These are phyloP conservation scores for Trichaptum fuscoviolaceum DNA, from an alignment of 768 basidiomycete genomes.

Conservation along the genomic window DNA sequence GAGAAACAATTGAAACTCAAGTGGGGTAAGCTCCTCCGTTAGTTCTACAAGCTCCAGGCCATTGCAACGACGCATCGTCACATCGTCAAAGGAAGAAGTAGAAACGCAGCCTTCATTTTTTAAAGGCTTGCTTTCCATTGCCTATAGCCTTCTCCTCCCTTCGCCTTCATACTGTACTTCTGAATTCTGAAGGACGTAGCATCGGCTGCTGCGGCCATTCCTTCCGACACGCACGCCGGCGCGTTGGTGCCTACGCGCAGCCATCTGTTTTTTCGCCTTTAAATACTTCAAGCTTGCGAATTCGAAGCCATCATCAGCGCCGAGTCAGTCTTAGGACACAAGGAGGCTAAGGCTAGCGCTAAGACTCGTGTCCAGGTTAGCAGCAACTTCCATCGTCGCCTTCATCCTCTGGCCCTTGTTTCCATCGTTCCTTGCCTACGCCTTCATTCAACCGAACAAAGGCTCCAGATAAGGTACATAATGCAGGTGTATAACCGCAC, in stretches of 20 bases:
- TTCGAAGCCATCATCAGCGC: background rate
- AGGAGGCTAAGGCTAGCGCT: background rate
- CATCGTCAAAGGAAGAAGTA: background rate
- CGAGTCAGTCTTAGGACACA: background rate
- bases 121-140: background rate
- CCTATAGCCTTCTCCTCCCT: background rate
- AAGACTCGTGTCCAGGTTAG: background rate
- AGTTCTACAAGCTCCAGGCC: background rate
- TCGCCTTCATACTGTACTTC: background rate
- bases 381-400: background rate
- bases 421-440: background rate
- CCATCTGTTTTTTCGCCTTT: background rate
- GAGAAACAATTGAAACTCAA: background rate
- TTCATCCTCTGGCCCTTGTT: background rate
- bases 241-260: background rate
- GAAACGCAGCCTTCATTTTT: background rate
- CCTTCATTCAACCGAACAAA: background rate
- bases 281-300: background rate
- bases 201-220: background rate
- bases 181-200: background rate
- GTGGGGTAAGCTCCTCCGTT: background rate
- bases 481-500: background rate
- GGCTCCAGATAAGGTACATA: background rate
- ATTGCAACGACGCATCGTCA: background rate
- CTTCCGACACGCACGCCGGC: background rate